Conservation (phyloP, 169 alveolate genomes). For the Plasmodium inui region DNA sequence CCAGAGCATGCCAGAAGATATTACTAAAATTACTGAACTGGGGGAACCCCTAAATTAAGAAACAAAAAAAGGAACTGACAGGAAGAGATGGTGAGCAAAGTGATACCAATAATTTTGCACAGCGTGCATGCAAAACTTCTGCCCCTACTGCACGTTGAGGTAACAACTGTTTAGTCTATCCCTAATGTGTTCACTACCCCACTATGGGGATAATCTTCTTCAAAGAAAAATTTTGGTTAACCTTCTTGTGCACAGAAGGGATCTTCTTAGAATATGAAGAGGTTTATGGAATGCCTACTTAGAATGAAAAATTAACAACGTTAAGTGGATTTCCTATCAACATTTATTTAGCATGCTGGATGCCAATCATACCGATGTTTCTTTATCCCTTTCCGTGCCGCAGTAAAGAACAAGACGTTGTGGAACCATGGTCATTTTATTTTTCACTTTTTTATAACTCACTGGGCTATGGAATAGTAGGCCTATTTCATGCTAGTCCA, state of each 20-base stretch:
- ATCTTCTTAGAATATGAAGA: not conserved
- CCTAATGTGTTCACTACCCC: not conserved
- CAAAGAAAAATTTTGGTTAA: not conserved
- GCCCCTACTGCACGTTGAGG: not conserved
- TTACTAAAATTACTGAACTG: not conserved
- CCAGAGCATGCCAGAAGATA: not conserved
- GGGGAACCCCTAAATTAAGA: not conserved
- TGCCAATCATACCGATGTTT: not conserved
- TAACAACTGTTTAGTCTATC: not conserved
- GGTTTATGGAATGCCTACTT: not conserved
- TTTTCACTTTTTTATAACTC: not conserved
- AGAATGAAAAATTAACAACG: not conserved
- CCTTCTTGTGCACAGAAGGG: not conserved
- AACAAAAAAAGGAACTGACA: no score
- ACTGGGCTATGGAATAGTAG: not conserved
- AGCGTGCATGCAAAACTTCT: not conserved
- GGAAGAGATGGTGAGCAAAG: not conserved
- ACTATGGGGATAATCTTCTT: not conserved
- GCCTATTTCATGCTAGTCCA: not conserved
- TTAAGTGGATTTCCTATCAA: not conserved
- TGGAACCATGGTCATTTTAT: not conserved
- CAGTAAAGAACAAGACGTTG: not conserved
- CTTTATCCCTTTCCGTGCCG: not conserved
- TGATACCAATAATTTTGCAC: no score
- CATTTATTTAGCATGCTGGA: not conserved